phyloP scores from a whole-genome alignment of 768 basidiomycete species.

The Mycena galopus region DNA sequence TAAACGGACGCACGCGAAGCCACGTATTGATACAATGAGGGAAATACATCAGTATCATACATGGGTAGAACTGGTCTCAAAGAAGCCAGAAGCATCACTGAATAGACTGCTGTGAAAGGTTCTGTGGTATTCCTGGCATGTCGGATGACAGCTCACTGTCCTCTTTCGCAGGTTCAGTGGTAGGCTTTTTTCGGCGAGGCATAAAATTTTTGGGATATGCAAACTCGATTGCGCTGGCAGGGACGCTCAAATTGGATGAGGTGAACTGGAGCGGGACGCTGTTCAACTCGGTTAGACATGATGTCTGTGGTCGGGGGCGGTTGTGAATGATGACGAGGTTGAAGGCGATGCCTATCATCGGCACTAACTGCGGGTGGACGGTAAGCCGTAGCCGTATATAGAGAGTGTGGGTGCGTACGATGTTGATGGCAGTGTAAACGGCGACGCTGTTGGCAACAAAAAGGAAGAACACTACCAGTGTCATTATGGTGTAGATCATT shows the following conservation, averaged over 20 bases:
- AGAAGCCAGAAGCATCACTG: not conserved
- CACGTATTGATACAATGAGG: not conserved
- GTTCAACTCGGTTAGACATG: not conserved
- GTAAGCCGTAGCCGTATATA: not conserved
- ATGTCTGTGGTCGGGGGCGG: slow-evolving; percentile 1
- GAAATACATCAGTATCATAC: slow-evolving; percentile 12
- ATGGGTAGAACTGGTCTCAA: not conserved
- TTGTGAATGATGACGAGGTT: slow-evolving; percentile 30
- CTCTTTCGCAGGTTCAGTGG: not conserved
- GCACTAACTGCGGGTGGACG: slow-evolving; percentile 23
- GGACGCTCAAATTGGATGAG: slow-evolving; percentile 14
- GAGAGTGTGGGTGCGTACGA: slow-evolving; percentile 11
- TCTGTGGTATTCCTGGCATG: slow-evolving; percentile 2
- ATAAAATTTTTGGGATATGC: slow-evolving; percentile 30
- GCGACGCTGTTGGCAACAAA: slow-evolving; percentile 19
- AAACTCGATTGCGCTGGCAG: slow-evolving; percentile 34
- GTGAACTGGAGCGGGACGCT: slow-evolving; percentile 18
- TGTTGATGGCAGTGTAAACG: slow-evolving; percentile 17
- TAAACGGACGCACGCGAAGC: too few relatives aligned
- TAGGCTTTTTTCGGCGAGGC: slow-evolving; percentile 26
- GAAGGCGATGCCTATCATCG: slow-evolving; percentile 32
- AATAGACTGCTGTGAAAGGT: slow-evolving; percentile 19
- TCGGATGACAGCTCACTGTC: not conserved
- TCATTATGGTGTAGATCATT: slow-evolving; percentile 25
- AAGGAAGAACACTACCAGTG: slow-evolving; percentile 16